Base-by-base conservation (phyloP, 768 basidiomycete genomes). In the Tulasnella sp. region DNA sequence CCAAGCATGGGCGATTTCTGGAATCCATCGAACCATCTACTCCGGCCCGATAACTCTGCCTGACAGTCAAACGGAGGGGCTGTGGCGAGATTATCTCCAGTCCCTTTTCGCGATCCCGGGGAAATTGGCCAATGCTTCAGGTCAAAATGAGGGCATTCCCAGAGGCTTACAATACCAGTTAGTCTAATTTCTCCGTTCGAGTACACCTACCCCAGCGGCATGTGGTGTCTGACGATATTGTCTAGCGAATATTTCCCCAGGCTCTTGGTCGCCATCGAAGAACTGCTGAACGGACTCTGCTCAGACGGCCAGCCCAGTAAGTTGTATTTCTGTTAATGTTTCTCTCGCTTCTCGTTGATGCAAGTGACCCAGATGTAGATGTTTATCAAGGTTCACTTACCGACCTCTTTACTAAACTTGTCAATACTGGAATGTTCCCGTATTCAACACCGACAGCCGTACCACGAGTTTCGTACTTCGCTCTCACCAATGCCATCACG, bases 61-160 rank as follows among this genome's bases (percentile, higher is more conserved):
- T 17, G 34, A 41, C 21, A 49, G 19, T 44, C 56, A 4, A 68
- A 72, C 51, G 71, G 70, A 60, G 69, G 68, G 42, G 65, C 78
- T 21, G 66, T 96, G 93, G 93, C 86, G 88, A 64, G 85, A 91
- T 64, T 81, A 78, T 64, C 79, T 93, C 23, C 80, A 79, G 30
- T 77, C 80, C 60, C 55, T 84, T 1, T 74, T 83, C 51, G 75
- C 80, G 15, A 71, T 94, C 7, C 91, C 94, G 32, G 74, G 75
- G n/a, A 90, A 83, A 70, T 80, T 86, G 7, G 84, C 86, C 23
- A 96, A 97, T 71, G 78, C 79, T 2, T 69, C 83, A 32, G 78
- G 74, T 27, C 74, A 72, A 21, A 73, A 73, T 48, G 32, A 15
- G 34, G 34, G 15, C 5, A 38, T 68, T 4, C 85, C 85, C 0